Conservation (phyloP, 345 rosid species). For the Hypericum perforatum region DNA sequence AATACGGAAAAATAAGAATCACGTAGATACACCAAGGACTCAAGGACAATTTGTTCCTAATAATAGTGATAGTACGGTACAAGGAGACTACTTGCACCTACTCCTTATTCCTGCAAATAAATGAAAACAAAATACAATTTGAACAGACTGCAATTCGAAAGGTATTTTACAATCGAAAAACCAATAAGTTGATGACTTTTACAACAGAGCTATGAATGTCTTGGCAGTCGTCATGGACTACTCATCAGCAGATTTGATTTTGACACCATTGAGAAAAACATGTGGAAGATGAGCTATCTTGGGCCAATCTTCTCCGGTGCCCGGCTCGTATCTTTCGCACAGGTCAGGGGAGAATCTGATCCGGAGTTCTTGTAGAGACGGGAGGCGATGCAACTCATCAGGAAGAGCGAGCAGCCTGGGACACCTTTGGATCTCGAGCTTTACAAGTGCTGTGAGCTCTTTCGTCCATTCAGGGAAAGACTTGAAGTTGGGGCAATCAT, state of each 20-base stretch:
- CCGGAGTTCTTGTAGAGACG: slow-evolving; percentile 11
- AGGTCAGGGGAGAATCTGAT: slow-evolving; percentile 12
- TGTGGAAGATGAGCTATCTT: slow-evolving; percentile 20
- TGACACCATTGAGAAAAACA: slow-evolving; percentile 13
- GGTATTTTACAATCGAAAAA: too few relatives aligned
- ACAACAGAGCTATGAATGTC: too few relatives aligned
- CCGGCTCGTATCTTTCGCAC: slow-evolving; percentile 5
- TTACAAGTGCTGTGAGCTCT: slow-evolving; percentile 8
- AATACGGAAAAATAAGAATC: too few relatives aligned
- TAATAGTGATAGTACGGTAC: too few relatives aligned
- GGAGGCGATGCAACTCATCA: slow-evolving; percentile 9
- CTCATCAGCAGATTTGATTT: background rate
- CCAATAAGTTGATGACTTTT: too few relatives aligned
- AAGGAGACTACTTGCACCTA: too few relatives aligned
- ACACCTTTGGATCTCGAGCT: slow-evolving; percentile 10
- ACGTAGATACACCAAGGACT: too few relatives aligned
- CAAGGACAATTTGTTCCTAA: too few relatives aligned
- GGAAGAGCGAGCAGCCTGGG: slow-evolving; percentile 8
- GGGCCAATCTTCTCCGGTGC: slow-evolving; percentile 22
- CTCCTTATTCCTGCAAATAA: too few relatives aligned
- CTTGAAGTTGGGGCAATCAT: slow-evolving; percentile 10
- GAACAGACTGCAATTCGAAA: too few relatives aligned
- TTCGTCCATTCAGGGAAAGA: slow-evolving; percentile 10
- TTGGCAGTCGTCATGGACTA: too few relatives aligned
- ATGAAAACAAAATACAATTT: too few relatives aligned